Evolutionary conservation across 2,329 filamentous ascomycete species (phyloP), one percentile per base, ranked within the genome.

Genomic region (Claviceps purpurea): DNA sequence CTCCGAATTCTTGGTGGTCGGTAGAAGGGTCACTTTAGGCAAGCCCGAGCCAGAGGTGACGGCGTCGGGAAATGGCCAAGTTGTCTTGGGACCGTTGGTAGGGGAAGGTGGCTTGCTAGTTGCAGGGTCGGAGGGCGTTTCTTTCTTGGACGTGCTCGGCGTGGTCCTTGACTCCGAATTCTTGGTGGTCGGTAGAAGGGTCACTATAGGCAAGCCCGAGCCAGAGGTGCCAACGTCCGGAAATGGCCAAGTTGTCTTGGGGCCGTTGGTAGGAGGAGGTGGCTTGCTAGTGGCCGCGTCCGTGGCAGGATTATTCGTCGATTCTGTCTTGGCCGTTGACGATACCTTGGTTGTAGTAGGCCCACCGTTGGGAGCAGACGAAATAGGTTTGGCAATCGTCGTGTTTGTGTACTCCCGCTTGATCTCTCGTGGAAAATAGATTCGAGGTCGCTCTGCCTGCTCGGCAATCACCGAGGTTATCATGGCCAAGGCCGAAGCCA

Each of bases 381-480:
- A 53, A 24, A 54, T 45, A 30, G 59, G 51, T 50, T 62, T 61
- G 42, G 68, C 68, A 55, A 63, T 61, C n/a, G 72, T 73, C 14
- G 62, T 63, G 59, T 77, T 76, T 55, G 60, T 59, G 50, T 72
- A 68, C 54, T 75, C 68, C 51, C 77, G 72, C 66, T 75, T 80
- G 59, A 81, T 68, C 44, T 78, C 70, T 52, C 74, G 70, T 13
- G 78, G 78, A 56, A 76, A 81, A 62, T 80, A 81, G 60, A 79
- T 77, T 61, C 70, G 73, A 18, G 77, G 76, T 55, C 68, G 67
- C 38, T 73, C 65, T 40, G 63, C 58, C 51, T 73, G 68, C 22
- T 73, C 41, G 3, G 54, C 74, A 57, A 66, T 65, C 52, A 67
- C 70, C n/a, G 73, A 68, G 38, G 73, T 68, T 54, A 73, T 70